Base-by-base conservation (phyloP, 139 green algal species). In the Auxenochlorella pyrenoidosa region DNA sequence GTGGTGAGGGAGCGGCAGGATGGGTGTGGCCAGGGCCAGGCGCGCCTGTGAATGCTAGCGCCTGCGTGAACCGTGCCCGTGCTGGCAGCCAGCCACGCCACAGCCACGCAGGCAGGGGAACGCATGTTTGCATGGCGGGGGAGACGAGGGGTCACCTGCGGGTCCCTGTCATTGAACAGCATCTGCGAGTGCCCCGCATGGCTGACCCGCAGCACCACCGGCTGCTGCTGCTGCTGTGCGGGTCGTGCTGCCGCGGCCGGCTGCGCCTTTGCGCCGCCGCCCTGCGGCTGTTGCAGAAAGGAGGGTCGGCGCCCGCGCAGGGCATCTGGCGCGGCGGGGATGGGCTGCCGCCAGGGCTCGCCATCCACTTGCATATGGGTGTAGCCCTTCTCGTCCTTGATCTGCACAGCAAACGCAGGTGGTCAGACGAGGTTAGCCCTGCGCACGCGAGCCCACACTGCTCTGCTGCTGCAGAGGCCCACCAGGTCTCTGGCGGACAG, bases 291-390 rank as follows among this genome's bases (percentile, higher is more conserved):
- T 63, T 36, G 59, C 13, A 84, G 38, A 36, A 40, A 63, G 18
- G 79, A 38, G 24, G 78, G 78, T 36, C 44, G 47, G 44, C 58
- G 79, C 1, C 30, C 12, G 8, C 22, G 60, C 36, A 18, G 79
- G 0, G 59, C 51, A 3, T 41, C 79, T 0, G 79, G 54, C 1
- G 60, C 79, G 26, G 38, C 59, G 26, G 95, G 95, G 44, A 98
- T 90, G 59, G 89, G 70, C 91, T 98, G 96, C 85, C 85, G 83
- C 96, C 96, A 98, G 2, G 96, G 96, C 93, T 98, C 96, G 0
- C 96, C 96, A 81, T 98, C 96, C 43, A 98, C 66, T 89, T 98
- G 96, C 93, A 97, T 95, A 89, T 94, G 91, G 24, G 89, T 88
- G 58, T 79, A 3, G 0, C 79, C 83, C 5, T 70, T 43, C 12